Evolutionary conservation across 2,329 filamentous ascomycete genomes (phyloP).

Genomic region (Aspergillus chevalieri): DNA sequence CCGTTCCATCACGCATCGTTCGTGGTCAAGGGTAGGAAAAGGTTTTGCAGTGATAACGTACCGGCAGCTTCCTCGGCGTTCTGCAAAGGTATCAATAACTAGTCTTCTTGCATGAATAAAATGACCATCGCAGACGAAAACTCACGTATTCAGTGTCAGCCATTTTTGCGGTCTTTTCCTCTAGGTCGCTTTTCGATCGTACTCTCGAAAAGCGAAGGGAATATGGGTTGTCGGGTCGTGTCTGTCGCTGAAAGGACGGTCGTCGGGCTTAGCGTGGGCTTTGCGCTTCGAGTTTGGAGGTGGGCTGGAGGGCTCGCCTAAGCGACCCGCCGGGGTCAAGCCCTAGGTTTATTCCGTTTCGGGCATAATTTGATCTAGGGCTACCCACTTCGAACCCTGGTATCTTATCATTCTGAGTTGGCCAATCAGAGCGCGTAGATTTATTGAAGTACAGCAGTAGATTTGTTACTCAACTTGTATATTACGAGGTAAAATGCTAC

Average conservation of each 20-base stretch:
- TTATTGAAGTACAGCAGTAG: too few species aligned
- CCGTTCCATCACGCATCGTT: conserved; percentile 2
- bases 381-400: neutral
- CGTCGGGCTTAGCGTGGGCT: conserved; percentile 22
- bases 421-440: neutral
- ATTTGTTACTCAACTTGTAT: neutral
- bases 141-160: conserved; percentile 84
- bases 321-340: conserved; percentile 36
- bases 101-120: neutral
- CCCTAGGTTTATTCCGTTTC: conserved; percentile 23
- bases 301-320: conserved; percentile 37
- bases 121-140: conserved; percentile 23
- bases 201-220: conserved; percentile 42
- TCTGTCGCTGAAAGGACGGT: conserved; percentile 31
- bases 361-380: conserved; percentile 3
- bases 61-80: conserved; percentile 93
- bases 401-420: neutral
- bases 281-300: conserved; percentile 26
- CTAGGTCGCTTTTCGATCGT: conserved; percentile 39
- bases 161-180: conserved; percentile 59
- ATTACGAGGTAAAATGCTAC: neutral
- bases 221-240: conserved; percentile 33
- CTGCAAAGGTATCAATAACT: conserved; percentile 44
- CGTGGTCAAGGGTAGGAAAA: conserved; percentile 12
- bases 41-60: conserved; percentile 40